These are phyloP conservation scores for Elaeis guineensis DNA, from an alignment of 176 grass and related monocot genomes.

Conservation along the genomic window DNA sequence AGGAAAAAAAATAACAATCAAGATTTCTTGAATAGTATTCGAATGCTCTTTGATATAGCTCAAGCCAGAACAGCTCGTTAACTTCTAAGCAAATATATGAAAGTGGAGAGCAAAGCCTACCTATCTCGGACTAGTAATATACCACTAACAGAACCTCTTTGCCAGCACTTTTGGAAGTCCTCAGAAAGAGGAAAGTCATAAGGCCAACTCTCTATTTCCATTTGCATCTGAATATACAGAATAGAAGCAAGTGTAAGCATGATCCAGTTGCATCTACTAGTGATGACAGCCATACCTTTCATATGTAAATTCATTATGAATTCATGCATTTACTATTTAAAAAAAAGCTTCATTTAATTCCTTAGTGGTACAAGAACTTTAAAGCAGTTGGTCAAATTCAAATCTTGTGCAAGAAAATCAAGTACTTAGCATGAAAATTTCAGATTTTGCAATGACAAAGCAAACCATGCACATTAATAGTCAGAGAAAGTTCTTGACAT, in stretches of 20 bases:
- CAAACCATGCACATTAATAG: too few species aligned
- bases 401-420: too few species aligned
- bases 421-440: too few species aligned
- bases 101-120: slow-evolving; percentile 13
- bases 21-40: background rate
- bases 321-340: background rate
- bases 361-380: too few species aligned
- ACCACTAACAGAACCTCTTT: slow-evolving; percentile 59
- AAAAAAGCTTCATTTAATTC: too few species aligned
- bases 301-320: too few species aligned
- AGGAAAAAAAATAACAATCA: background rate
- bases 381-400: too few species aligned
- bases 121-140: slow-evolving; percentile 68
- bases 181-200: slow-evolving; percentile 68
- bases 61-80: background rate
- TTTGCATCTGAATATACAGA: slow-evolving; percentile 36
- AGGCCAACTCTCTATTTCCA: slow-evolving; percentile 72
- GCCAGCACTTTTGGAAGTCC: slow-evolving; percentile 63
- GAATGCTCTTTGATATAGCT: background rate
- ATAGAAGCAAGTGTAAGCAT: slow-evolving; percentile 12
- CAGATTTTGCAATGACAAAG: background rate
- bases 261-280: background rate
- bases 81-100: background rate
- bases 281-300: too few species aligned
- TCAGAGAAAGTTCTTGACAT: too few species aligned